Evolutionary conservation across 2,329 filamentous ascomycete species (phyloP).

Genomic region (Dryadomyces sulphureus): DNA sequence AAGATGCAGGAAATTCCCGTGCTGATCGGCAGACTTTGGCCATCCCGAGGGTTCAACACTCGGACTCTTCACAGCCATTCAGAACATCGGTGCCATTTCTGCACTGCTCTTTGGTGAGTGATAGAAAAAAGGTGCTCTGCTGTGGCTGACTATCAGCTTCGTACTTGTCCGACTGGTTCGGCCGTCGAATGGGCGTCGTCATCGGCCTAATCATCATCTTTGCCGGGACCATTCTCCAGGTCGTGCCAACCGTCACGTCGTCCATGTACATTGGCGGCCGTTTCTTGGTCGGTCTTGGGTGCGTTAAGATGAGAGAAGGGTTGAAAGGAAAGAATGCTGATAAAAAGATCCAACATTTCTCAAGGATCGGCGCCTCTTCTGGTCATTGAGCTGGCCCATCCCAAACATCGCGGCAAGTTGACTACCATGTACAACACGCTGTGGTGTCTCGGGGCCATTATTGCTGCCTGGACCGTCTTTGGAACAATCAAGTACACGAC

Average conservation of each 20-base stretch:
- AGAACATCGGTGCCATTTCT: background rate
- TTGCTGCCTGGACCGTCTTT: constrained; percentile 32
- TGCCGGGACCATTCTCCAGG: background rate
- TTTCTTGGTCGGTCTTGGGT: constrained; percentile 37
- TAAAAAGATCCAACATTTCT: constrained; percentile 24
- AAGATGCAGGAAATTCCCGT: background rate
- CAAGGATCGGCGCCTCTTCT: constrained; percentile 31
- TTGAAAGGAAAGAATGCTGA: no score
- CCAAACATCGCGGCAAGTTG: constrained; percentile 30
- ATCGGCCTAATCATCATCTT: background rate
- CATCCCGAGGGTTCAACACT: background rate
- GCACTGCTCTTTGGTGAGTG: background rate
- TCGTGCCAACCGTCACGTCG: background rate
- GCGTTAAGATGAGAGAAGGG: no score
- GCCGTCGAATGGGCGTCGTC: background rate
- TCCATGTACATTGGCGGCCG: constrained; percentile 24
- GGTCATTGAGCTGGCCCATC: constrained; percentile 33
- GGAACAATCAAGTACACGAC: constrained; percentile 24
- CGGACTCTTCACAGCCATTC: background rate
- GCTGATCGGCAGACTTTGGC: background rate
- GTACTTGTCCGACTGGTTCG: background rate
- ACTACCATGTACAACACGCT: constrained; percentile 34
- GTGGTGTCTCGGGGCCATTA: constrained; percentile 23
- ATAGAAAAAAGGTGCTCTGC: background rate
- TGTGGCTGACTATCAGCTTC: background rate